phyloP scores from a whole-genome alignment of 106 monocot species.

The Allium cepa region DNA sequence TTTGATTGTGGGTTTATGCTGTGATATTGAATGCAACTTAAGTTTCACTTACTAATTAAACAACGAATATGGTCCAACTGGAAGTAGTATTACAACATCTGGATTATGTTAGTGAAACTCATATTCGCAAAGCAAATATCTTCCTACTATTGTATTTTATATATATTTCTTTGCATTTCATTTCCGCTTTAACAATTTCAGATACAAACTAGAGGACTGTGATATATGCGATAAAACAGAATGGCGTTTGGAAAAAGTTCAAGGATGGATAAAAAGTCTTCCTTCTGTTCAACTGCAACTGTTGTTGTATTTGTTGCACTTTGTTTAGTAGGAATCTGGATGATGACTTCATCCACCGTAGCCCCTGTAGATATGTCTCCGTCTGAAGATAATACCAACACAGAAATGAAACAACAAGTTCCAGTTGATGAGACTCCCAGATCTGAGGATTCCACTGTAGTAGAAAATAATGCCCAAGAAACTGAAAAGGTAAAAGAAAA shows the following conservation, averaged over 20 bases:
- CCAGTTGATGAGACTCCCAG: constrained; percentile 14
- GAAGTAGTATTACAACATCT: too few relatives aligned
- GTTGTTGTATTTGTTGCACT: constrained; percentile 59
- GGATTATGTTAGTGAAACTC: too few relatives aligned
- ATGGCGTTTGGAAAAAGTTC: constrained; percentile 55
- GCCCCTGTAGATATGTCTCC: constrained; percentile 37
- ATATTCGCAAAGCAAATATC: too few relatives aligned
- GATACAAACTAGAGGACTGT: not conserved
- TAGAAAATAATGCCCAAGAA: not conserved
- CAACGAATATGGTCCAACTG: too few relatives aligned
- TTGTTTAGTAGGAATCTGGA: constrained; percentile 70
- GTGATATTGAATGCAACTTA: too few relatives aligned
- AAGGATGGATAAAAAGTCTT: constrained; percentile 25
- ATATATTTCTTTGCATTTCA: too few relatives aligned
- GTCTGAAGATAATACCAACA: constrained; percentile 3
- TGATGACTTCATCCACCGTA: constrained; percentile 44
- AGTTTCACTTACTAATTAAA: too few relatives aligned
- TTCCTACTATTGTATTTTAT: too few relatives aligned
- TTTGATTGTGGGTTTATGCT: too few relatives aligned
- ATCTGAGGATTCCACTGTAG: constrained; percentile 10
- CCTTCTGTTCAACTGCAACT: constrained; percentile 41
- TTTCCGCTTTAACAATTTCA: not conserved
- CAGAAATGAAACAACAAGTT: constrained; percentile 18
- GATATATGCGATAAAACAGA: constrained; percentile 1
- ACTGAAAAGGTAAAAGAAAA: constrained; percentile 19